Percentiles rank a stretch among this genome's conserved stretches.
Evolutionary conservation across 805 yeast species (phyloP).

Genomic region (Lipomyces lipofer): DNA sequence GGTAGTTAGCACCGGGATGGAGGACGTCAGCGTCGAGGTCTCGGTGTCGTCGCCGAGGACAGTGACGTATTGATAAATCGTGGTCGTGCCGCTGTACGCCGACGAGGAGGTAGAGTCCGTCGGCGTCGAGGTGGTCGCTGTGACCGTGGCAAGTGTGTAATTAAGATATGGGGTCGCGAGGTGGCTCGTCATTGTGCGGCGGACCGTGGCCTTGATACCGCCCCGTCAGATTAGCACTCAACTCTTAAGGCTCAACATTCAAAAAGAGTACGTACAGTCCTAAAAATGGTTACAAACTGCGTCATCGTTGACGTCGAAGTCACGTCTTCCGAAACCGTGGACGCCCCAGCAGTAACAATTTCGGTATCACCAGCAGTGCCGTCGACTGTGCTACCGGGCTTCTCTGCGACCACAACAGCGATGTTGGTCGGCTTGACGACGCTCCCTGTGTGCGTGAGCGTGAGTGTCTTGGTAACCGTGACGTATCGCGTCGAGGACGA

Average conservation of each 20-base stretch:
- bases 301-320: conserved; percentile 13
- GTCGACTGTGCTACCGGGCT: neutral
- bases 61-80: neutral
- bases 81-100: conserved; percentile 1
- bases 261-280: too few relatives aligned
- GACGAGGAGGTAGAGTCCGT: neutral
- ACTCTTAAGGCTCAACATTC: neutral
- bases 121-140: neutral
- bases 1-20: neutral
- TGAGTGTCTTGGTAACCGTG: conserved; percentile 8
- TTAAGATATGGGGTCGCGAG: conserved; percentile 2
- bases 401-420: neutral
- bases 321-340: conserved; percentile 2
- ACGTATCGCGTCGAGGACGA: conserved; percentile 5
- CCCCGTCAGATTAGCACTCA: too few relatives aligned
- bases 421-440: conserved; percentile 6
- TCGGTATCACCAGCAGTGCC: neutral
- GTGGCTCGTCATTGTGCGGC: neutral
- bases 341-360: neutral
- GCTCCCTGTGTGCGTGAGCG: neutral
- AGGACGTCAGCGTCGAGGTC: too few relatives aligned
- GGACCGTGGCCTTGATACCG: too few relatives aligned
- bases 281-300: neutral
- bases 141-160: neutral
- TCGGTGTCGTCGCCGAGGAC: too few relatives aligned